Evolutionary conservation across 2,329 filamentous ascomycete species (phyloP).

Genomic region (Pseudogymnoascus sp.): DNA sequence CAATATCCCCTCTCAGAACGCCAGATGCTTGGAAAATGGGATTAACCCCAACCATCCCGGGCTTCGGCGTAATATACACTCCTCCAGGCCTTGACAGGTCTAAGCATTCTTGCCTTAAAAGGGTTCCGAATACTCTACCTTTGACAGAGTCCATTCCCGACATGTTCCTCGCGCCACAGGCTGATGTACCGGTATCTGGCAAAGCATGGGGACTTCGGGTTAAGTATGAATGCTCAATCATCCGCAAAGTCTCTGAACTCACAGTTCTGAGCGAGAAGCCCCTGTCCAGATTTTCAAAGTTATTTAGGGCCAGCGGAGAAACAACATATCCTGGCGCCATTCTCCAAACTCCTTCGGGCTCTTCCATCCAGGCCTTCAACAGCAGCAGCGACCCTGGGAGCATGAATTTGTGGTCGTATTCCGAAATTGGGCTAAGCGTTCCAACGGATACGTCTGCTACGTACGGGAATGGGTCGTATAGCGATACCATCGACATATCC

Average conservation of each 20-base stretch:
- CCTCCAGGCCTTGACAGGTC: neutral
- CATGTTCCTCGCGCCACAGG: conserved; percentile 6
- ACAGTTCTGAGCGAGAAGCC: conserved; percentile 3
- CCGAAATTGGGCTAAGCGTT: neutral
- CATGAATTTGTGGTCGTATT: neutral
- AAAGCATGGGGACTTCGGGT: conserved; percentile 2
- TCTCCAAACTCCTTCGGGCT: neutral
- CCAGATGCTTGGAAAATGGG: neutral
- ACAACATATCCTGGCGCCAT: neutral
- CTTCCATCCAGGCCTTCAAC: neutral
- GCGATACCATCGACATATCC: neutral
- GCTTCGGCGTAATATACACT: conserved; percentile 1
- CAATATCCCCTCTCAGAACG: neutral
- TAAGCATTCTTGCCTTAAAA: neutral
- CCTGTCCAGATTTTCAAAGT: neutral
- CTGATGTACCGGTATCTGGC: neutral
- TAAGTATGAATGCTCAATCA: neutral
- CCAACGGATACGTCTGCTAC: neutral
- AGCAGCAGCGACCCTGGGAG: too few species aligned
- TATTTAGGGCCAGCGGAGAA: too few species aligned
- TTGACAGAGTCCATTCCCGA: neutral
- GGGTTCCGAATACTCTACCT: neutral
- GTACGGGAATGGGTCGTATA: neutral
- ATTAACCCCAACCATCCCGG: neutral
- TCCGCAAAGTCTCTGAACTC: neutral